These are phyloP conservation scores for Aspergillus sp. DNA, from an alignment of 2,329 filamentous ascomycete species.

Conservation along the genomic window DNA sequence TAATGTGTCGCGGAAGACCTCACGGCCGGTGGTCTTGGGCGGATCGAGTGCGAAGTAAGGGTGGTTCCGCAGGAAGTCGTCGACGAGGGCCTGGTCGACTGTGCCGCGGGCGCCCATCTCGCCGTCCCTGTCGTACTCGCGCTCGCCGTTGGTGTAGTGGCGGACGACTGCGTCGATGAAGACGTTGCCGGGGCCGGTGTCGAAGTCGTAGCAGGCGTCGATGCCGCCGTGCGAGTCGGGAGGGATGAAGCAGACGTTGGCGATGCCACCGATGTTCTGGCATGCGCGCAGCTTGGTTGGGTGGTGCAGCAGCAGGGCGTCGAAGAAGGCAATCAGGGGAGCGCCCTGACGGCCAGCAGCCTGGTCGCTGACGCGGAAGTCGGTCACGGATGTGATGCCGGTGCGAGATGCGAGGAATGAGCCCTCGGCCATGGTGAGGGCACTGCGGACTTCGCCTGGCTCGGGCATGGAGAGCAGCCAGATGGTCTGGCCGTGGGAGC, in stretches of 20 bases:
- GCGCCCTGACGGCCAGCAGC: conserved; percentile 57
- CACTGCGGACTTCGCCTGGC: conserved; percentile 46
- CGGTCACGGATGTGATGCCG: conserved; percentile 59
- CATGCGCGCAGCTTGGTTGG: conserved; percentile 58
- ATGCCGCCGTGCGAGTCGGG: conserved; percentile 42
- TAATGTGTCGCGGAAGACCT: conserved; percentile 48
- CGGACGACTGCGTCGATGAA: conserved; percentile 59
- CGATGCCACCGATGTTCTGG: conserved; percentile 63
- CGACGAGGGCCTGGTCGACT: conserved; percentile 49
- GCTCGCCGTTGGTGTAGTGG: conserved; percentile 52
- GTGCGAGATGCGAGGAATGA: conserved; percentile 55
- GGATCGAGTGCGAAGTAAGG: conserved; percentile 52
- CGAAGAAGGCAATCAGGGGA: conserved; percentile 59
- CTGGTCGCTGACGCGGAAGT: conserved; percentile 59
- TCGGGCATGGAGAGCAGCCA: conserved; percentile 58
- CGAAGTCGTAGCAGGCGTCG: conserved; percentile 50
- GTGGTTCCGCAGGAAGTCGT: conserved; percentile 50
- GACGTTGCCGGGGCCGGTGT: conserved; percentile 57
- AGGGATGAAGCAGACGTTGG: conserved; percentile 61
- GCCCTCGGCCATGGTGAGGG: conserved; percentile 60
- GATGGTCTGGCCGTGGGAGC: conserved; percentile 60
- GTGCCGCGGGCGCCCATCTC: conserved; percentile 50
- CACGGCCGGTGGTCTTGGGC: conserved; percentile 59
- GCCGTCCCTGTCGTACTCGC: conserved; percentile 55
- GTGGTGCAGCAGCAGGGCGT: conserved; percentile 57